Base-by-base conservation (phyloP, 176 grass and related monocot genomes). In the Pontederia crassipes region DNA sequence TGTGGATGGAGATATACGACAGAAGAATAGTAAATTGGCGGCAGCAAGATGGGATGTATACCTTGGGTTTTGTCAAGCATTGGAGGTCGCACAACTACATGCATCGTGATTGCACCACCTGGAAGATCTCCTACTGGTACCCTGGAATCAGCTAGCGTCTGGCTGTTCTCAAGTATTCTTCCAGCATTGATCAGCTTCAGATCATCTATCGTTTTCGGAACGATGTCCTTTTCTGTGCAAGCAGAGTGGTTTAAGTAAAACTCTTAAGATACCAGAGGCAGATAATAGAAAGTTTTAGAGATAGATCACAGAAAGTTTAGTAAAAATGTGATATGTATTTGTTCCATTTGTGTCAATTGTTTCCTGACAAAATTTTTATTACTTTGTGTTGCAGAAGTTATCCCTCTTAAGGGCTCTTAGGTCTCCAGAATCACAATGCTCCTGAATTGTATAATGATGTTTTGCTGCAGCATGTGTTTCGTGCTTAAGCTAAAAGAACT, bases 121-220 rank as follows among this genome's bases (percentile, higher is more conserved):
- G 89, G 89, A 28, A 95, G 73, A 69, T 89, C 89, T 64, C 89
- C 85, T 65, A 82, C 82, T 48, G 73, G 82, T 76, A 95, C 81
- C 69, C 81, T 72, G 10, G 89, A 89, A 53, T 95, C 89, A 17
- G 79, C 72, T 70, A 95, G 69, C 69, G 85, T 95, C 52, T 75
- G 72, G 50, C 65, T 95, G 70, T 95, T 95, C 75, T 95, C 89
- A 59, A 95, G 65, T 88, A 95, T 95, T 78, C 76, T 85, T 70
- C 89, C 89, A 49, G 81, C 89, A 85, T 95, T 95, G 70, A 95
- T 95, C 52, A 95, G 79, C 79, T 95, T 95, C 79, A 95, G 62
- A 62, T 95, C 89, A 61, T 77, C 89, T 72, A 89, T 82, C 52
- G 78, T 85, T 74, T 84, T 95, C 17, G 85, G 89, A 78, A 64